Base-by-base conservation (phyloP, 768 basidiomycete species). In the Fibroporia radiculosa region DNA sequence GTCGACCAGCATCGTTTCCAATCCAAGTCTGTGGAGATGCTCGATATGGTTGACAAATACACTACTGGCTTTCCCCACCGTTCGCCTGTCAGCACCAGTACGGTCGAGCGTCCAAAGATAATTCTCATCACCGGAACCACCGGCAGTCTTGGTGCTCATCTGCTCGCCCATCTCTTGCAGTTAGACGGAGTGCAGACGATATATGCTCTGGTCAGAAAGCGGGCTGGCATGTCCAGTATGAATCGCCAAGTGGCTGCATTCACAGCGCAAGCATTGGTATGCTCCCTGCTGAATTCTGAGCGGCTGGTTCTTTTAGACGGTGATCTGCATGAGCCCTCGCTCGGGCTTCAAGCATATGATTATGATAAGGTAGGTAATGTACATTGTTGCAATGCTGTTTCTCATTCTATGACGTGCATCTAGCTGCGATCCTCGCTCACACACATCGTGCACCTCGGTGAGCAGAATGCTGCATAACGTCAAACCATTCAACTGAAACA, bases 91-190 rank as follows among this genome's bases (percentile, higher is more conserved):
- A 14, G 13, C 5, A 13, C 22, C 4, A 8, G 16, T 14, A n/a
- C 22, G 4, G 13, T 6, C 11, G 6, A 41, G 18, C 13, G 27
- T 5, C 16, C 16, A 5, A 47, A 49, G n/a, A 42, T 48, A 3
- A 27, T 55, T 13, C 33, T 55, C 27, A 22, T 55, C 23, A 55
- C 53, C 5, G 53, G 53, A 10, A 39, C 40, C 1, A 55, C 50
- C n/a, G 53, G 53, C 23, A 24, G 34, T 5, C 19, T 55, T 6
- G 53, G 53, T 4, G 19, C 48, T 1, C 25, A 47, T 22, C n/a
- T 55, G 7, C 51, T 55, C 7, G 40, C 40, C 2, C 22, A 28
- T 2, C 45, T 51, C 16, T 18, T 52, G 13, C 6, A 37, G 7
- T 3, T 34, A 8, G 6, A 34, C 2, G 35, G 37, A 13, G 43